Evolutionary conservation across 2,329 filamentous ascomycete genomes (phyloP).

Genomic region (Tolypocladium amazonense): DNA sequence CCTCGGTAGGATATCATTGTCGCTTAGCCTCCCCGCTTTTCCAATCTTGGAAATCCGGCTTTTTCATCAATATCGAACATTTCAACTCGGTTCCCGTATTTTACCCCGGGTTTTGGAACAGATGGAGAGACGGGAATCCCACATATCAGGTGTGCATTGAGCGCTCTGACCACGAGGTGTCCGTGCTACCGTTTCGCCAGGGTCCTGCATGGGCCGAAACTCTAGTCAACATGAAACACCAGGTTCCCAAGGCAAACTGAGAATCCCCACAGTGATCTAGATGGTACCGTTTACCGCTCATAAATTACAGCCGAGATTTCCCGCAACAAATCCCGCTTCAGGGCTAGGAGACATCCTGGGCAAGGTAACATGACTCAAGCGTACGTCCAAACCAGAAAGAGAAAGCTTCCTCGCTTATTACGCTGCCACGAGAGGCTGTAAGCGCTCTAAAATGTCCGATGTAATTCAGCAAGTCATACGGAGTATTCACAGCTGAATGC

Average conservation of each 20-base stretch:
- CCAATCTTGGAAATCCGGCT: too few relatives aligned
- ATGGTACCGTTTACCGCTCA: not conserved
- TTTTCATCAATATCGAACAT: not conserved
- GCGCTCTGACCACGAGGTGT: not conserved
- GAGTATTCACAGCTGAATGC: too few relatives aligned
- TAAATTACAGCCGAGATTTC: too few relatives aligned
- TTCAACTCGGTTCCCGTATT: not conserved
- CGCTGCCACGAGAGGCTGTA: too few relatives aligned
- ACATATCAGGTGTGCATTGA: not conserved
- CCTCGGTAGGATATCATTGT: too few relatives aligned
- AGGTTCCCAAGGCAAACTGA: not conserved
- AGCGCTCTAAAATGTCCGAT: too few relatives aligned
- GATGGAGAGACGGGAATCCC: not conserved
- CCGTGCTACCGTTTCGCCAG: not conserved
- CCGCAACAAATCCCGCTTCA: not conserved
- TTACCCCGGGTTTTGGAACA: not conserved
- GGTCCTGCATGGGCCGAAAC: not conserved
- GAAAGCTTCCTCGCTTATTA: not conserved
- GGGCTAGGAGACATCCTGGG: not conserved
- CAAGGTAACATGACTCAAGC: not conserved
- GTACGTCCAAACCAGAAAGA: not conserved
- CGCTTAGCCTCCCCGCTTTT: too few relatives aligned
- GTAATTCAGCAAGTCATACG: too few relatives aligned
- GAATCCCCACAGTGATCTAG: not conserved
- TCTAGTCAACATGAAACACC: not conserved